Conservation (phyloP, 2,329 filamentous ascomycete genomes). For the Aspergillus versicolor region DNA sequence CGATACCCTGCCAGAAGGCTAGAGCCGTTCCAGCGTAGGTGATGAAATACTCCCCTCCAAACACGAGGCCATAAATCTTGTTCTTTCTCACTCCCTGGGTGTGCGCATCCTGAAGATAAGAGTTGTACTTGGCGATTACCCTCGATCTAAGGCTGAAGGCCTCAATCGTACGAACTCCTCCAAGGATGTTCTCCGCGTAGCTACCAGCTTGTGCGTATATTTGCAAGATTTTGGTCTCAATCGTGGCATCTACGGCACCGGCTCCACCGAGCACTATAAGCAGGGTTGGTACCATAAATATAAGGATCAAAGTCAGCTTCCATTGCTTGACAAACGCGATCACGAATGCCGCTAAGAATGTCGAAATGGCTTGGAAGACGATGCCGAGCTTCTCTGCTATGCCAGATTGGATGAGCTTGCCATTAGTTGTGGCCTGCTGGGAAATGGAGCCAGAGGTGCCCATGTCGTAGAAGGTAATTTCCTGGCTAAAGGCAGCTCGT, state of each 20-base stretch:
- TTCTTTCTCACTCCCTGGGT: constrained; percentile 65
- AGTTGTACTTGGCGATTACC: constrained; percentile 20
- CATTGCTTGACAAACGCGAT: constrained; percentile 90
- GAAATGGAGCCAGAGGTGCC: constrained; percentile 90
- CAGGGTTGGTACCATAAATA: constrained; percentile 77
- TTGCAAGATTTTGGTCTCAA: constrained; percentile 72
- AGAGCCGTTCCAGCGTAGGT: constrained; percentile 87
- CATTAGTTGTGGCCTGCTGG: constrained; percentile 90
- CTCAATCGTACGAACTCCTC: constrained; percentile 20
- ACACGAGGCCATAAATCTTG: constrained; percentile 69
- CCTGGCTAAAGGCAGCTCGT: constrained; percentile 77
- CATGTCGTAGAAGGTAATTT: constrained; percentile 91
- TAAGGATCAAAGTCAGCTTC: constrained; percentile 86
- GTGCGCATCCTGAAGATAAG: constrained; percentile 58
- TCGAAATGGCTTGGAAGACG: constrained; percentile 71
- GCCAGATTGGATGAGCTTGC: constrained; percentile 88
- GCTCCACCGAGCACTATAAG: constrained; percentile 71
- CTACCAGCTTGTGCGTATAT: constrained; percentile 54
- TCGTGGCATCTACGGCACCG: constrained; percentile 74
- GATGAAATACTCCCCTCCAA: constrained; percentile 78
- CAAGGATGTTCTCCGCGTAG: constrained; percentile 16
- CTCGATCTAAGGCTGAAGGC: constrained; percentile 22
- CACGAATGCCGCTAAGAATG: constrained; percentile 84
- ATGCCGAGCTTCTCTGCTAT: constrained; percentile 86
- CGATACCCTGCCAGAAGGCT: constrained; percentile 82